Base-by-base conservation (phyloP, 805 yeast genomes). In the Dipodascopsis tothii region DNA sequence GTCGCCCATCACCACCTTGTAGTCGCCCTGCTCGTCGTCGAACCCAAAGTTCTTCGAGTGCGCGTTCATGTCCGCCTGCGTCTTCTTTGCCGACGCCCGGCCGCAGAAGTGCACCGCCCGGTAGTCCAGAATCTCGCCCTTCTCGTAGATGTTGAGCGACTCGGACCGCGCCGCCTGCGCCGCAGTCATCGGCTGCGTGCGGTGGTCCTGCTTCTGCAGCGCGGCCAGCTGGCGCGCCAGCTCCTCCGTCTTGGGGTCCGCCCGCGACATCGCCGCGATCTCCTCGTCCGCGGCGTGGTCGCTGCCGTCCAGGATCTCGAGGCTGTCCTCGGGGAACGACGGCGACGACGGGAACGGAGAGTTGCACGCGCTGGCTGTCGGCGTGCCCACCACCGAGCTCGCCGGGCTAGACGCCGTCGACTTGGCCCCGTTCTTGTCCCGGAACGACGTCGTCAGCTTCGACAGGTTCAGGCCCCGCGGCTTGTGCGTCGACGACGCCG, bases 1-100 rank as follows among this genome's bases (percentile, higher is more conserved):
- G 57, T 84, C 95, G 7, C 80, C 77, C 1, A 60, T 58, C 0
- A 67, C 55, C 1, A 75, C 67, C 4, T 66, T 64, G 55, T 82
- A 80, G 56, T 84, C 82, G 3, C 84, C 82, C 9, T 73, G 64
- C 7, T 61, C 60, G 57, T 84, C 92, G 58, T 84, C 94, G 60
- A 80, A 83, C 0, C 87, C 88, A 64, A 75, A 77, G 60, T 80
- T 80, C 21, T 46, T 39, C 18, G 59, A 45, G 16, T 36, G 30
- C 18, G 57, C 54, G 3, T 54, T 45, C 16, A 51, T 34, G 33
- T 59, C 54, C 18, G 56, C 57, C 17, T 41, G 36, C 27, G 51
- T 39, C 46, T 54, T 60, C 14, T 35, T 41, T 19, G 39, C 37
- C n/a, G 46, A 56, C 9, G 51, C 48, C n/a, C 39, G 39, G 20